phyloP scores from a whole-genome alignment of 2,329 filamentous ascomycete species.

The Zasmidium citrigriseum region DNA sequence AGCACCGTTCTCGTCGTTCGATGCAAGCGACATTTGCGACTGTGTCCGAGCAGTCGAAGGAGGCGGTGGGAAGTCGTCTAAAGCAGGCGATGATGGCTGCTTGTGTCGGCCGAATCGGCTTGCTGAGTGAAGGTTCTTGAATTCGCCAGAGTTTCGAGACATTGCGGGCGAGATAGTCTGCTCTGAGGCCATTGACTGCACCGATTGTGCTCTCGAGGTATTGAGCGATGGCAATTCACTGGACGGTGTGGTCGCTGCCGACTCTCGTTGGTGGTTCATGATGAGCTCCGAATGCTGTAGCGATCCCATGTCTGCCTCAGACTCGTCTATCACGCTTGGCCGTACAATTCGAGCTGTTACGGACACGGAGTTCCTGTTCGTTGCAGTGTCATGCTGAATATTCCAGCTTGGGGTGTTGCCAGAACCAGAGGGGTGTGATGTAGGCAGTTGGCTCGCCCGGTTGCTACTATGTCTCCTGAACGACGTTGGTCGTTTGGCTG shows the following conservation, averaged over 20 bases:
- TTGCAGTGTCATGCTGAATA: constrained; percentile 38
- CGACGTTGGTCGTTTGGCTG: constrained; percentile 21
- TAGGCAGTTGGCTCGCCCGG: constrained; percentile 13
- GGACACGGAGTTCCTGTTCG: constrained; percentile 73
- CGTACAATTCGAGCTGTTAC: constrained; percentile 83
- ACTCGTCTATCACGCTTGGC: constrained; percentile 42
- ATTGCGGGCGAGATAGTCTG: constrained; percentile 19
- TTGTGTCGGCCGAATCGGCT: constrained; percentile 16
- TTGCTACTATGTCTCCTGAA: constrained; percentile 23
- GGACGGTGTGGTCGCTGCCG: neutral
- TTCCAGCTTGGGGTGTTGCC: constrained; percentile 41
- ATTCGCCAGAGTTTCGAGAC: constrained; percentile 22
- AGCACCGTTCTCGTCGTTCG: constrained; percentile 49
- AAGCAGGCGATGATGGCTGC: constrained; percentile 9
- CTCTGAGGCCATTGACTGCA: constrained; percentile 5
- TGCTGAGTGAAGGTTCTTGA: constrained; percentile 22
- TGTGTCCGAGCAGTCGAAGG: constrained; percentile 23
- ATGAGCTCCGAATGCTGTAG: constrained; percentile 59
- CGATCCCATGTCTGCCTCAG: constrained; percentile 36
- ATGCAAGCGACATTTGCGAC: constrained; percentile 27
- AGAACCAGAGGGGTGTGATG: constrained; percentile 9
- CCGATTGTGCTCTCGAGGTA: neutral
- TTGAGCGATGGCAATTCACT: constrained; percentile 1
- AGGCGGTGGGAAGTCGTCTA: constrained; percentile 21
- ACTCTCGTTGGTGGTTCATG: constrained; percentile 57